Evolutionary conservation across 345 rosid genomes (phyloP).

Genomic region (Eucalyptus polyanthemos): DNA sequence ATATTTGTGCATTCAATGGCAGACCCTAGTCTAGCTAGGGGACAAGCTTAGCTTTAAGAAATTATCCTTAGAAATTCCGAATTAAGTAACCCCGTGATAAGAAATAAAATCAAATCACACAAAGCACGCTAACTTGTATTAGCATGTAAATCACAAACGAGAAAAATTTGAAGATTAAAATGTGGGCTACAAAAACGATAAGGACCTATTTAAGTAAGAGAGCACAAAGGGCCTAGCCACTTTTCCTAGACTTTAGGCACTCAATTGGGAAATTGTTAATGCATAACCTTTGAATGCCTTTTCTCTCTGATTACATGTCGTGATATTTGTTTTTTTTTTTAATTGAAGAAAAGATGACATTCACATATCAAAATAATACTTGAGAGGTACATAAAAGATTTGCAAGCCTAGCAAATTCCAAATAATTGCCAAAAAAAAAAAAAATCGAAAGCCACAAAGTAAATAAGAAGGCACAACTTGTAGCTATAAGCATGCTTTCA

Average conservation of each 20-base stretch:
- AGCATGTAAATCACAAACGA: not conserved
- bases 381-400: not conserved
- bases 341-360: not conserved
- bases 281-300: not conserved
- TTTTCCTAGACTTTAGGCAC: not conserved
- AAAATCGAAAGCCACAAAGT: not conserved
- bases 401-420: not conserved
- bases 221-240: not conserved
- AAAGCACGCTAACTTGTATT: not conserved
- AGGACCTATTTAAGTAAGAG: not conserved
- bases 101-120: not conserved
- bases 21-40: not conserved
- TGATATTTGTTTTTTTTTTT: too few relatives aligned
- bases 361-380: not conserved
- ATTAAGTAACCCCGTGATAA: not conserved
- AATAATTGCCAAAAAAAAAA: too few relatives aligned
- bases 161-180: not conserved
- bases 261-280: not conserved
- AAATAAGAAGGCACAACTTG: not conserved
- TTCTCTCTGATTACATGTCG: not conserved
- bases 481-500: accelerated
- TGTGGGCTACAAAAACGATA: not conserved
- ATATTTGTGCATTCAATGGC: not conserved
- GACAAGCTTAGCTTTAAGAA: not conserved
- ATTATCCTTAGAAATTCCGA: not conserved